Evolutionary conservation across 352 stramenopile genomes (phyloP).

Genomic region (Phytophthora lateralis): DNA sequence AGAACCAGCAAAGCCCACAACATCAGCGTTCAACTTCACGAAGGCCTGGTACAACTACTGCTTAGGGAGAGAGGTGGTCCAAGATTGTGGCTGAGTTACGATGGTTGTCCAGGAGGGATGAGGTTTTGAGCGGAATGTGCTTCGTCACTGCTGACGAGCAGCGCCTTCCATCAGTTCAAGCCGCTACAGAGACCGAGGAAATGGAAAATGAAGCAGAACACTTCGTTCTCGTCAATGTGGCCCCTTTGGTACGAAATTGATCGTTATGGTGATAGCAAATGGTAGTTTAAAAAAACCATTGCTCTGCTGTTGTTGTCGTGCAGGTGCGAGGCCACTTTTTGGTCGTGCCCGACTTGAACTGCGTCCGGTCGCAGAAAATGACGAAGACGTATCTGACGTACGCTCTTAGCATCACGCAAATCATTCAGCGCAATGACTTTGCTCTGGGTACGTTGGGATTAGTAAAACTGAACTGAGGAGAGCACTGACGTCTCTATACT

Average conservation of each 20-base stretch:
- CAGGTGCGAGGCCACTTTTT: constrained; percentile 69
- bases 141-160: constrained; percentile 17
- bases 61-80: not conserved
- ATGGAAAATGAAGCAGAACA: constrained; percentile 15
- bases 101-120: constrained; percentile 34
- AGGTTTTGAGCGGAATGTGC: constrained; percentile 54
- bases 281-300: not conserved
- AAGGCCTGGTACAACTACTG: constrained; percentile 47
- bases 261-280: not conserved
- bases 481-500: not conserved
- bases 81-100: not conserved
- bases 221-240: constrained; percentile 69
- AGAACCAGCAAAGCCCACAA: not conserved
- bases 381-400: constrained; percentile 33
- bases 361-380: constrained; percentile 46
- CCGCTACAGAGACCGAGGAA: not conserved
- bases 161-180: constrained; percentile 18
- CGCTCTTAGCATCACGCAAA: constrained; percentile 28
- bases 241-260: constrained; percentile 52
- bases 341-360: constrained; percentile 52
- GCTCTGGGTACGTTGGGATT: constrained; percentile 42
- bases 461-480: not conserved
- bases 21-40: constrained; percentile 63
- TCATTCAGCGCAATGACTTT: constrained; percentile 43
- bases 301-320: not conserved